Evolutionary conservation across 768 basidiomycete species (phyloP).

Genomic region (Cyclocybe aegerita): DNA sequence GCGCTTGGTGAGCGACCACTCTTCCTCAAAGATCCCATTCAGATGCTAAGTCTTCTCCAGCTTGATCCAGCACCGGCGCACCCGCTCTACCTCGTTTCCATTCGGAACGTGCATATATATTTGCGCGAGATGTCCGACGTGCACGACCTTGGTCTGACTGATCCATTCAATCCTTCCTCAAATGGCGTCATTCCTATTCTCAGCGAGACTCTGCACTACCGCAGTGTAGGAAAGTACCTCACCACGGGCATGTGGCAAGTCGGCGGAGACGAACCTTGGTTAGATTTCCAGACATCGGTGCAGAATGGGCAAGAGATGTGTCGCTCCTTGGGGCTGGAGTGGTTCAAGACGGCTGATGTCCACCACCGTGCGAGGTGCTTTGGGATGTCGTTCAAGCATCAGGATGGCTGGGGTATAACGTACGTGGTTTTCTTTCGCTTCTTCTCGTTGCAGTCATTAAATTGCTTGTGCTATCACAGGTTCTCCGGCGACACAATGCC

Average conservation of each 20-base stretch:
- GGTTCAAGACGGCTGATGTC: constrained; percentile 70
- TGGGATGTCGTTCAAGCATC: constrained; percentile 67
- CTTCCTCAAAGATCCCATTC: not conserved
- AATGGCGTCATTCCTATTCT: constrained; percentile 57
- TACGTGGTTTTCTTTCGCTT: constrained; percentile 49
- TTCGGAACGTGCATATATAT: constrained; percentile 57
- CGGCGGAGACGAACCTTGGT: constrained; percentile 45
- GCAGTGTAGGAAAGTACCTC: constrained; percentile 32
- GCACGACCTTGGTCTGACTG: constrained; percentile 66
- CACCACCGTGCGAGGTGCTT: constrained; percentile 71
- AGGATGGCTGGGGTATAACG: constrained; percentile 77
- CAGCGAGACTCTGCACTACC: constrained; percentile 55
- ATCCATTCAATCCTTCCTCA: constrained; percentile 26
- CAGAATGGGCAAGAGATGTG: constrained; percentile 45
- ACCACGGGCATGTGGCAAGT: constrained; percentile 41
- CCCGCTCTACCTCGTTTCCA: constrained; percentile 72
- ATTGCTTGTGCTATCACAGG: constrained; percentile 38
- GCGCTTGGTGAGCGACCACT: constrained; percentile 44
- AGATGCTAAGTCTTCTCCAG: constrained; percentile 38
- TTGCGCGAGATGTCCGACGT: constrained; percentile 72
- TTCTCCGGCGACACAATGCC: constrained; percentile 94
- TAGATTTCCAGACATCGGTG: constrained; percentile 38
- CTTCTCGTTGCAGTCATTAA: constrained; percentile 20
- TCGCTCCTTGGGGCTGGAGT: constrained; percentile 51
- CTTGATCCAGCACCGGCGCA: constrained; percentile 58